Conservation (phyloP, 768 basidiomycete genomes). For the Mycena indigotica region DNA sequence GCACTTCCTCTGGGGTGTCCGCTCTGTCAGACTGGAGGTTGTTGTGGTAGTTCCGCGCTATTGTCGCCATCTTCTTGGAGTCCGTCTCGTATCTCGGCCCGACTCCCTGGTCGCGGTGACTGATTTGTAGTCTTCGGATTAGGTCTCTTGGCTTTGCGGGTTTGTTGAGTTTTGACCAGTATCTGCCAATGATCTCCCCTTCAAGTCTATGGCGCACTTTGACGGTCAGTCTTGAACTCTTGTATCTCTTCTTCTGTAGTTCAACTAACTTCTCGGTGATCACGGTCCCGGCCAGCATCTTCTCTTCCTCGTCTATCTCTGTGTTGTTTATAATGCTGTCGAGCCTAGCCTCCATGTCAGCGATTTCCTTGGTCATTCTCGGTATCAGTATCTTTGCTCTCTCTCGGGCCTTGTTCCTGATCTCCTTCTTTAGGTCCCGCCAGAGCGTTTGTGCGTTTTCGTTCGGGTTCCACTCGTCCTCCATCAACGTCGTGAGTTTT, state of each 20-base stretch:
- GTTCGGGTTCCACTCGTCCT: background rate
- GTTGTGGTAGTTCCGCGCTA: slow-evolving; percentile 8
- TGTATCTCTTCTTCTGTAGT: background rate
- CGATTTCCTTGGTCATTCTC: background rate
- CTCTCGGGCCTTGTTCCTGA: background rate
- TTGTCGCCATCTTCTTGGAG: background rate
- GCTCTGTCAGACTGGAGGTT: background rate
- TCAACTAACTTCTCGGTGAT: background rate
- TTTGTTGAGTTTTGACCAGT: slow-evolving; percentile 2
- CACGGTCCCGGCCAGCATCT: background rate
- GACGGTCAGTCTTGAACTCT: background rate
- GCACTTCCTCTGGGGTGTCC: background rate
- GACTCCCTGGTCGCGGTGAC: background rate
- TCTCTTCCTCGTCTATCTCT: background rate
- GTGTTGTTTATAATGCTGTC: background rate
- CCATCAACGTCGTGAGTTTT: no score
- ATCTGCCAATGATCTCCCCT: slow-evolving; percentile 2
- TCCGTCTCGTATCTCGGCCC: slow-evolving; percentile 3
- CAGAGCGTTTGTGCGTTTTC: slow-evolving; percentile 2
- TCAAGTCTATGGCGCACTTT: slow-evolving; percentile 2
- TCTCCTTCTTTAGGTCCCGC: background rate
- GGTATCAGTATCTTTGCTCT: slow-evolving; percentile 5
- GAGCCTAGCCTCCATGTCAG: background rate
- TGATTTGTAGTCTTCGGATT: background rate
- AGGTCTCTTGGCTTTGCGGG: background rate